Evolutionary conservation across 192 early-diverging fungal genomes (phyloP), one percentile per base, ranked within the genome.

Genomic region (Linnemannia exigua): DNA sequence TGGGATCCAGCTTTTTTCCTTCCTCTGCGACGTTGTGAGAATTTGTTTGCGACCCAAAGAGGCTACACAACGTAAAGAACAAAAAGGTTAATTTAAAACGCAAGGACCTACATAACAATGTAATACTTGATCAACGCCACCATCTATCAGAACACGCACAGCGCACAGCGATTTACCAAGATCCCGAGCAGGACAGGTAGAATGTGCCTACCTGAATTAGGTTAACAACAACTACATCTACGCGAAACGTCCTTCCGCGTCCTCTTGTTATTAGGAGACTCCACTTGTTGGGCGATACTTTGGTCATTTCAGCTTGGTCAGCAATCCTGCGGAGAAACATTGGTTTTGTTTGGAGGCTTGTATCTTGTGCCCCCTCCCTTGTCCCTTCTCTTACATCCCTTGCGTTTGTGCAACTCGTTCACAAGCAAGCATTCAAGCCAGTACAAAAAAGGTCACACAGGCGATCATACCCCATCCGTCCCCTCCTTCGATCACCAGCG

Each of bases 231-330:
- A 44, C 41, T 6, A 6, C 41, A 44, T 44, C 41, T 6, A 44
- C 41, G n/a, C 41, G 41, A 3, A 44, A 44, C 41, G n/a, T n/a
- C n/a, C n/a, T n/a, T n/a, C n/a, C n/a, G n/a, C n/a, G n/a, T n/a
- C n/a, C n/a, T n/a, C n/a, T n/a, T n/a, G n/a, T n/a, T 44, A 44
- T 3, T 6, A 44, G 41, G 9, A 44, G 41, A 9, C 5, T 44
- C n/a, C 5, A 70, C 3, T 38, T 77, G 76, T 77, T 70, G 76
- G 76, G 76, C 28, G 9, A 6, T 63, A 11, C 58, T 28, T 37
- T 51, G 67, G 22, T 19, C 67, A 78, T 78, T 50, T 78, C 67
- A 78, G 54, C 68, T 78, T 78, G 76, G 76, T 78, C 67, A 78
- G 76, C 76, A 70, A 38, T 37, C 28, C 58, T 63, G 58, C 58